Evolutionary conservation across 768 basidiomycete species (phyloP).

Genomic region (Russula olivacea): DNA sequence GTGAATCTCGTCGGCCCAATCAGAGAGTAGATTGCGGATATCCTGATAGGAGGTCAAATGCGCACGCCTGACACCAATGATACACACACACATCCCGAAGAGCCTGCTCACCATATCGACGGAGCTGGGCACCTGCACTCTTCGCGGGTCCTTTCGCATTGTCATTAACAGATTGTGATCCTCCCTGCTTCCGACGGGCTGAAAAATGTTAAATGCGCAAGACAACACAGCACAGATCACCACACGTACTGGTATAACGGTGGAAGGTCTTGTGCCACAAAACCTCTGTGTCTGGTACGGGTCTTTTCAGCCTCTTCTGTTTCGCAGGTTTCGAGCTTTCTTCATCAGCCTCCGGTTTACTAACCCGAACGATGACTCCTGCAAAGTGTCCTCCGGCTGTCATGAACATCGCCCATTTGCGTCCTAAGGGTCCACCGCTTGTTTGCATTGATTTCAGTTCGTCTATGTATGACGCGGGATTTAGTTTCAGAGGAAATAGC

Average conservation of each 20-base stretch:
- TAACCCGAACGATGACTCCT: conserved; percentile 77
- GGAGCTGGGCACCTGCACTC: conserved; percentile 88
- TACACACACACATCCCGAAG: conserved; percentile 69
- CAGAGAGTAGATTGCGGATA: conserved; percentile 72
- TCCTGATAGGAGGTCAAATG: conserved; percentile 47
- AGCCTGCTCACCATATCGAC: conserved; percentile 93
- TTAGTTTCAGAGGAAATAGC: conserved; percentile 50
- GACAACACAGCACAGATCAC: not conserved
- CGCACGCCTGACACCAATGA: not conserved
- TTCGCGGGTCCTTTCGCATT: conserved; percentile 89
- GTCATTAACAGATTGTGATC: conserved; percentile 87
- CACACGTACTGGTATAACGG: conserved; percentile 86
- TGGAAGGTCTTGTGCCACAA: conserved; percentile 94
- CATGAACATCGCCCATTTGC: conserved; percentile 95
- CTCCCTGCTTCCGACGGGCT: conserved; percentile 98
- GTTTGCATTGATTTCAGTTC: conserved; percentile 63
- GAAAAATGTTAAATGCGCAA: not conserved
- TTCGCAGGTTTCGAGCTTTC: conserved; percentile 35
- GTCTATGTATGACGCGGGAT: conserved; percentile 45
- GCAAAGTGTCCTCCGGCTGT: conserved; percentile 98
- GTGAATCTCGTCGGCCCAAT: conserved; percentile 84
- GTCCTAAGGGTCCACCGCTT: conserved; percentile 42
- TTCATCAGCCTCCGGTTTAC: conserved; percentile 40
- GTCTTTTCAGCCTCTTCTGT: conserved; percentile 45
- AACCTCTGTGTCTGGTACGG: conserved; percentile 75